A percentile compares a stretch with the other conserved stretches of the same genome.
Conservation (phyloP, 1,139 yeast genomes). For the Saccharomyces hybrid region DNA sequence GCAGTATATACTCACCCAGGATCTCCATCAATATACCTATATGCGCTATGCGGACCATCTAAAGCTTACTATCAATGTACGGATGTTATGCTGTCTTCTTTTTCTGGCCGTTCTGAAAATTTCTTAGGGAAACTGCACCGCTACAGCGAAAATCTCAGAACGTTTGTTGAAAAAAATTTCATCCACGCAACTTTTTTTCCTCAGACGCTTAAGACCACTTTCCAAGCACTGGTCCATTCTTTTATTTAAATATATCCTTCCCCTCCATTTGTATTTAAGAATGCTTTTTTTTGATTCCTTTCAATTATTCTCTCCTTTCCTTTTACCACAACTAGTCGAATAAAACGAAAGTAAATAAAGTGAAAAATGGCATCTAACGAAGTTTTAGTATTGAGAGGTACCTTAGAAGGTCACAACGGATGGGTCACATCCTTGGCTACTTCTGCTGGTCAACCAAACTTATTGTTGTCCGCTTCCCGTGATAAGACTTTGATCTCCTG, state of each 20-base stretch:
- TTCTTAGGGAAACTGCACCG: constrained; percentile 15
- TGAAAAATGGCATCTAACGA: constrained; percentile 50
- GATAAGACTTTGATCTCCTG: constrained; percentile 98
- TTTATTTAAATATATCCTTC: neutral
- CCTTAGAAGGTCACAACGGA: constrained; percentile 89
- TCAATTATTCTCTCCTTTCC: neutral
- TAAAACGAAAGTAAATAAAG: constrained; percentile 4
- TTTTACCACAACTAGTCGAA: neutral
- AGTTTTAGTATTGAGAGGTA: constrained; percentile 98
- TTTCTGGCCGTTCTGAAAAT: constrained; percentile 8
- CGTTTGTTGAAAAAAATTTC: constrained; percentile 17
- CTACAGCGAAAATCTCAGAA: constrained; percentile 20
- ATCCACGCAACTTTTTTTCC: constrained; percentile 1
- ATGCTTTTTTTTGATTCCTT: neutral
- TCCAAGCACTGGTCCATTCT: neutral
- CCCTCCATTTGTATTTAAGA: constrained; percentile 2
- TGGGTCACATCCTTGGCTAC: constrained; percentile 99
- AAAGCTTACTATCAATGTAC: constrained; percentile 5
- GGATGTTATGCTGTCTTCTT: constrained; percentile 14
- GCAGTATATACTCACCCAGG: neutral
- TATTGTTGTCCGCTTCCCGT: constrained; percentile 96
- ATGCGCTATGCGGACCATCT: neutral
- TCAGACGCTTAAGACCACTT: neutral
- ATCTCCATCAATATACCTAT: neutral
- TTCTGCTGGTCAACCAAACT: constrained; percentile 96